These are phyloP conservation scores for Mimosa bimucronata DNA, from an alignment of 306 rosid genomes.

Conservation along the genomic window DNA sequence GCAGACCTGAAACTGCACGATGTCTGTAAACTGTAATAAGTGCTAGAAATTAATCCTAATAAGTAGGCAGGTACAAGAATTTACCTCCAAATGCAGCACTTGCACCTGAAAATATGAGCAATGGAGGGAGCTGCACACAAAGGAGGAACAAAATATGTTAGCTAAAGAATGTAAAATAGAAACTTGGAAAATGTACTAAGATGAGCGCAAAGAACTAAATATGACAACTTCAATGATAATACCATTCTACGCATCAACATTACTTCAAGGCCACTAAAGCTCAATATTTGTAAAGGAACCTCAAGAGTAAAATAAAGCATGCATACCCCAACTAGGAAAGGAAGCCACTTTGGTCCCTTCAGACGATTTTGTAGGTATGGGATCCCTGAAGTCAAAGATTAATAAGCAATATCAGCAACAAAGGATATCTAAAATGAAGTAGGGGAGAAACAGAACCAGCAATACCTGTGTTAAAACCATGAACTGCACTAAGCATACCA, in stretches of 20 bases:
- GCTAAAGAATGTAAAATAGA: conserved; percentile 17
- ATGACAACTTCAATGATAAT: conserved; percentile 31
- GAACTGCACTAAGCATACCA: conserved; percentile 78
- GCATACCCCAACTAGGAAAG: conserved; percentile 87
- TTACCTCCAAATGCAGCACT: conserved; percentile 95
- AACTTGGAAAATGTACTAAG: neutral
- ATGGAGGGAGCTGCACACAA: conserved; percentile 72
- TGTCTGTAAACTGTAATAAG: neutral
- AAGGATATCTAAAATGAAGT: neutral
- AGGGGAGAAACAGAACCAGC: neutral
- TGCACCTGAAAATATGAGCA: conserved; percentile 75
- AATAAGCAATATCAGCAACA: conserved; percentile 39
- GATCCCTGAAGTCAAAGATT: conserved; percentile 62
- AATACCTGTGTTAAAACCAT: conserved; percentile 75
- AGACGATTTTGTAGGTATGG: conserved; percentile 78
- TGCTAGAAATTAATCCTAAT: conserved; percentile 11
- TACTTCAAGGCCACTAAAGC: conserved; percentile 19
- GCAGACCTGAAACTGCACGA: neutral
- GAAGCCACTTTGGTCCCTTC: conserved; percentile 99
- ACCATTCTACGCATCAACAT: conserved; percentile 16
- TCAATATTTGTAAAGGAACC: conserved; percentile 7
- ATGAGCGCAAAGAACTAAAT: neutral
- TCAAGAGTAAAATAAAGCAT: conserved; percentile 28
- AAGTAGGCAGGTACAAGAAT: conserved; percentile 9
- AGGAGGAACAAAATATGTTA: conserved; percentile 27